These are phyloP conservation scores for Aspergillus funiculosus DNA, from an alignment of 495 filamentous ascomycete genomes.

Conservation along the genomic window DNA sequence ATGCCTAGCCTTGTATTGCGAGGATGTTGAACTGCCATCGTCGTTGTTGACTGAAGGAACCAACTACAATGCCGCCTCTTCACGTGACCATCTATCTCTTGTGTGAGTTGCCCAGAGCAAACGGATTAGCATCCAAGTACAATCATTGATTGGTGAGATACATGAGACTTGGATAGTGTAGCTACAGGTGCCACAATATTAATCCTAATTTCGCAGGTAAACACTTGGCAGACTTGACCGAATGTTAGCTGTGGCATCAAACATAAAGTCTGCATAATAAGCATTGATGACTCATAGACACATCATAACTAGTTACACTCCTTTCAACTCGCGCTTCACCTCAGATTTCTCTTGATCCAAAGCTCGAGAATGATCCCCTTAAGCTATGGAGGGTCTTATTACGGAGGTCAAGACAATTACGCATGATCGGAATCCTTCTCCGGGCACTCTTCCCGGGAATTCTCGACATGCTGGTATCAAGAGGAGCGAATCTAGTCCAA, in stretches of 20 bases:
- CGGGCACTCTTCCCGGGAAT: slow-evolving; percentile 18
- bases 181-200: too few species aligned
- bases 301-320: slow-evolving; percentile 4
- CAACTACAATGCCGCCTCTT: slow-evolving; percentile 9
- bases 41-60: slow-evolving; percentile 14
- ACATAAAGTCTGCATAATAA: too few species aligned
- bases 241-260: too few species aligned
- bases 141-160: slow-evolving; percentile 10
- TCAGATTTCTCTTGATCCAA: slow-evolving; percentile 6
- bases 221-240: too few species aligned
- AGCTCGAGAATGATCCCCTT: background rate
- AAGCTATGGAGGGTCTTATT: slow-evolving; percentile 39
- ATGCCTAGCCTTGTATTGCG: background rate
- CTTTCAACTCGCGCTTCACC: slow-evolving; percentile 11
- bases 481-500: slow-evolving; percentile 11
- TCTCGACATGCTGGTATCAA: slow-evolving; percentile 6
- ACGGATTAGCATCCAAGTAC: background rate
- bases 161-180: too few species aligned
- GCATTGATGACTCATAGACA: background rate
- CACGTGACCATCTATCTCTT: slow-evolving; percentile 26
- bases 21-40: slow-evolving; percentile 7
- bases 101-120: background rate
- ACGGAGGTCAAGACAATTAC: slow-evolving; percentile 38
- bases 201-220: too few species aligned
- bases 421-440: slow-evolving; percentile 18